Evolutionary conservation across 1,139 yeast species (phyloP).

Genomic region (Suhomyces terraborum): DNA sequence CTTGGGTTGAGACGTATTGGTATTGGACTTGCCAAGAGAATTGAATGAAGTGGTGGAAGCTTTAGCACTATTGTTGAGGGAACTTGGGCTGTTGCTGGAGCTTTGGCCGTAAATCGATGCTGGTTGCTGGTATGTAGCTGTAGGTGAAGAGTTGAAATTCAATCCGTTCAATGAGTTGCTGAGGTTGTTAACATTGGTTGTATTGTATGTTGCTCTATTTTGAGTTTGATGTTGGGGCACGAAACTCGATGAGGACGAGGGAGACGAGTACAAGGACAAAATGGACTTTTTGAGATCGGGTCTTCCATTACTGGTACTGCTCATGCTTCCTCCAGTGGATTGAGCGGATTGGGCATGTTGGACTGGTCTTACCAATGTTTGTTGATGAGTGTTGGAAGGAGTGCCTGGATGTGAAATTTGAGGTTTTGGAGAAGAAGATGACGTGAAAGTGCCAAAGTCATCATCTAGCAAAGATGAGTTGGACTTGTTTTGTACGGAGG

Average conservation of each 20-base stretch:
- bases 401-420: not conserved
- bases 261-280: slow-evolving; percentile 81
- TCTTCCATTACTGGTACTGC: slow-evolving; percentile 27
- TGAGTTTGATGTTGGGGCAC: slow-evolving; percentile 26
- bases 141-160: slow-evolving; percentile 24
- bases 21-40: slow-evolving; percentile 6
- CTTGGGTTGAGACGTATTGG: slow-evolving; percentile 1
- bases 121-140: slow-evolving; percentile 2
- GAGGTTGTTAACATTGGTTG: slow-evolving; percentile 24
- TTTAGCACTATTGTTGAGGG: slow-evolving; percentile 6
- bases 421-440: slow-evolving; percentile 22
- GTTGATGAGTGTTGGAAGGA: slow-evolving; percentile 11
- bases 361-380: not conserved
- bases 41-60: slow-evolving; percentile 12
- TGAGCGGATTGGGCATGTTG: slow-evolving; percentile 30
- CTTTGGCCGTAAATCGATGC: slow-evolving; percentile 3
- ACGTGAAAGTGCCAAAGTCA: slow-evolving; percentile 45
- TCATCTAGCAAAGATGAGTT: slow-evolving; percentile 29
- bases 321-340: slow-evolving; percentile 38
- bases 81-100: slow-evolving; percentile 3
- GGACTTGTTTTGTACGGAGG: slow-evolving; percentile 4
- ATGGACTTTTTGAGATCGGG: slow-evolving; percentile 87
- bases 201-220: slow-evolving; percentile 8
- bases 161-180: slow-evolving; percentile 40
- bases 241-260: slow-evolving; percentile 46